phyloP scores from a whole-genome alignment of 164 flowering plant species.

The Chloranthus sessilifolius region DNA sequence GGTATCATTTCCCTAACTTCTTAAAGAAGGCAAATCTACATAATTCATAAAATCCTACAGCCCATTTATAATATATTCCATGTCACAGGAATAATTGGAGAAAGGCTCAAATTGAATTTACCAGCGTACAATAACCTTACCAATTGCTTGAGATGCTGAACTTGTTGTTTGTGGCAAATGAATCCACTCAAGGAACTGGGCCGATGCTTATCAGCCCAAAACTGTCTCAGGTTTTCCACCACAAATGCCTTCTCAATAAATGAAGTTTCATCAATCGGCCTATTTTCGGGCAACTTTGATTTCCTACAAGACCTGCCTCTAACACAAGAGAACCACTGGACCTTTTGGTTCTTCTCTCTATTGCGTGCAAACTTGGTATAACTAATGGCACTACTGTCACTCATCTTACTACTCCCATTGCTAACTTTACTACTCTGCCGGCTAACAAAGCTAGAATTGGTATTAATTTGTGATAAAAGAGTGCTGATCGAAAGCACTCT shows the following conservation, averaged over 20 bases:
- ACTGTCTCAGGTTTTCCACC: conserved; percentile 54
- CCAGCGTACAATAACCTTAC: conserved; percentile 28
- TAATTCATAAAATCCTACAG: too few relatives aligned
- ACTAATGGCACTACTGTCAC: conserved; percentile 40
- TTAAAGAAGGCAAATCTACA: too few relatives aligned
- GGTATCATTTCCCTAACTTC: too few relatives aligned
- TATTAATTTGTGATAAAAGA: conserved; percentile 21
- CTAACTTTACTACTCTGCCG: conserved; percentile 32
- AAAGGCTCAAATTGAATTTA: background rate
- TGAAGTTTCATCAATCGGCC: conserved; percentile 46
- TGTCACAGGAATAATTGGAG: background rate
- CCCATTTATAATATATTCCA: background rate
- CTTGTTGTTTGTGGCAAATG: conserved; percentile 68
- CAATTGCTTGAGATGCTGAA: conserved; percentile 50
- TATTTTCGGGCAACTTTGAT: conserved; percentile 41
- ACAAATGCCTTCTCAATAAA: conserved; percentile 63
- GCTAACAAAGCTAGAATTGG: conserved; percentile 30
- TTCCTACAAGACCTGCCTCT: conserved; percentile 50
- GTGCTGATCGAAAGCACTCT: conserved; percentile 18
- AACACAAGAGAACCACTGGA: conserved; percentile 55
- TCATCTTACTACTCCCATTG: conserved; percentile 32
- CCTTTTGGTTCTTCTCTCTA: conserved; percentile 40
- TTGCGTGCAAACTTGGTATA: conserved; percentile 37
- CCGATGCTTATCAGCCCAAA: conserved; percentile 71
- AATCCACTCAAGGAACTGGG: conserved; percentile 61